phyloP scores from a whole-genome alignment of 202 grass and related monocot genomes.

The Panicum virgatum region DNA sequence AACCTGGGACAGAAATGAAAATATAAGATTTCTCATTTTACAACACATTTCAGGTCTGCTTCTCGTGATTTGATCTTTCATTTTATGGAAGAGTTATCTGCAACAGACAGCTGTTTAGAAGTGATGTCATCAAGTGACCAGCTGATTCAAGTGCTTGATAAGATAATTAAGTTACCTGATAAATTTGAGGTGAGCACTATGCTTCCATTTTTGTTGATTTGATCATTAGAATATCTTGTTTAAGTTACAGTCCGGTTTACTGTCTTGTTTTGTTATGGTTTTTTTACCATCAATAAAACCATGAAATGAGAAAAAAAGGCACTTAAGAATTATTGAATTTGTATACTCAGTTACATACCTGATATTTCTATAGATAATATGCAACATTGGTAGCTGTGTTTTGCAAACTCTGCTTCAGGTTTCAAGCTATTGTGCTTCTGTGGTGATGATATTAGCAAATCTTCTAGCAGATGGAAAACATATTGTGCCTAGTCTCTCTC shows the following conservation, averaged over 20 bases:
- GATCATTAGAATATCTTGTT: not conserved
- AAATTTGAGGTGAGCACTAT: slow-evolving; percentile 79
- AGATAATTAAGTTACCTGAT: slow-evolving; percentile 80
- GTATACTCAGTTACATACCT: slow-evolving; percentile 6
- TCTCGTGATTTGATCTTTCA: slow-evolving; percentile 68
- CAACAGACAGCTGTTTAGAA: slow-evolving; percentile 63
- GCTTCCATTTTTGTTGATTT: slow-evolving; percentile 36
- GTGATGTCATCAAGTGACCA: slow-evolving; percentile 59
- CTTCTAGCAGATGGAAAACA: slow-evolving; percentile 71
- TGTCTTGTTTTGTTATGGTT: slow-evolving; percentile 7
- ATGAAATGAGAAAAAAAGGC: not conserved
- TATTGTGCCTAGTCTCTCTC: slow-evolving; percentile 48
- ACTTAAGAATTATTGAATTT: slow-evolving; percentile 18
- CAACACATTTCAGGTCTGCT: slow-evolving; percentile 53
- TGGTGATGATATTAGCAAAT: slow-evolving; percentile 86
- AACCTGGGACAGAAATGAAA: slow-evolving; percentile 6
- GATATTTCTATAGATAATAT: slow-evolving; percentile 21
- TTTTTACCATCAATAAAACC: not conserved
- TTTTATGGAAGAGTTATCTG: slow-evolving; percentile 78
- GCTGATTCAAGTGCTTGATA: slow-evolving; percentile 59
- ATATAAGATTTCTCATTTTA: not conserved
- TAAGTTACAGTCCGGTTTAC: not conserved
- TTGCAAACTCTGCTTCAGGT: slow-evolving; percentile 56
- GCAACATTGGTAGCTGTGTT: not conserved
- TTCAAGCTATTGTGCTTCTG: slow-evolving; percentile 58